Conservation (phyloP, 2,329 filamentous ascomycete species). For the Atkinsonella hypoxylon region DNA sequence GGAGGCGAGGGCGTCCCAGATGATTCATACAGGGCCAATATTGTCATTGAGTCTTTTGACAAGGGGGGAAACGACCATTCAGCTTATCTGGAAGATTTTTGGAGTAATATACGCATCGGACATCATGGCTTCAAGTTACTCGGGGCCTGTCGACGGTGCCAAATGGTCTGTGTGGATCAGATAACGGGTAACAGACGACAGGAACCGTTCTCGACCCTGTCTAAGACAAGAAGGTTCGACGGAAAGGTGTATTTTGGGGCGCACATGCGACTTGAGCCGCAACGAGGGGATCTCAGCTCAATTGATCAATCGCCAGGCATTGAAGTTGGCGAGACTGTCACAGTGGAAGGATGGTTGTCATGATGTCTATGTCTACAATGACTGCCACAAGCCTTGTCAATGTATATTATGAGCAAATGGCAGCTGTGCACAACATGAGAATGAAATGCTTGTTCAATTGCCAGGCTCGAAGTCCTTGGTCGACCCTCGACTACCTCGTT, state of each 20-base stretch:
- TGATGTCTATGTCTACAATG: conserved; percentile 2
- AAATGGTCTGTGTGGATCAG: conserved; percentile 95
- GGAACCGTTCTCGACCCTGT: conserved; percentile 80
- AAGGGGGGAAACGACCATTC: conserved; percentile 26
- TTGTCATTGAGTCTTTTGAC: conserved; percentile 48
- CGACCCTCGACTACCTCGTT: too few species aligned
- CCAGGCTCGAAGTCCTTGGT: too few species aligned
- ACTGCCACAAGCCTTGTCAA: not conserved
- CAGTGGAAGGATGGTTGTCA: conserved; percentile 10
- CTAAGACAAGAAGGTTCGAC: conserved; percentile 72
- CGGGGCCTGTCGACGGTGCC: conserved; percentile 77
- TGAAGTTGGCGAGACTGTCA: conserved; percentile 34
- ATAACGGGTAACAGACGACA: conserved; percentile 62
- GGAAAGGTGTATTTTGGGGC: conserved; percentile 85
- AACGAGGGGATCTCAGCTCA: conserved; percentile 3
- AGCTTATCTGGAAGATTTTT: conserved; percentile 70
- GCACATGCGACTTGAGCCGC: conserved; percentile 50
- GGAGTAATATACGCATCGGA: conserved; percentile 58
- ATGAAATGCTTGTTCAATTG: too few species aligned
- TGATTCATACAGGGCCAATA: conserved; percentile 78
- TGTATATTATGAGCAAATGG: not conserved
- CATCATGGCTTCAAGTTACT: conserved; percentile 55
- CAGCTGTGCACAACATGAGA: too few species aligned
- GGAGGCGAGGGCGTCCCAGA: conserved; percentile 54
- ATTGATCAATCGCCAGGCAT: conserved; percentile 28